Conservation (phyloP, 306 rosid species). For the Pyrus pyrifolia region DNA sequence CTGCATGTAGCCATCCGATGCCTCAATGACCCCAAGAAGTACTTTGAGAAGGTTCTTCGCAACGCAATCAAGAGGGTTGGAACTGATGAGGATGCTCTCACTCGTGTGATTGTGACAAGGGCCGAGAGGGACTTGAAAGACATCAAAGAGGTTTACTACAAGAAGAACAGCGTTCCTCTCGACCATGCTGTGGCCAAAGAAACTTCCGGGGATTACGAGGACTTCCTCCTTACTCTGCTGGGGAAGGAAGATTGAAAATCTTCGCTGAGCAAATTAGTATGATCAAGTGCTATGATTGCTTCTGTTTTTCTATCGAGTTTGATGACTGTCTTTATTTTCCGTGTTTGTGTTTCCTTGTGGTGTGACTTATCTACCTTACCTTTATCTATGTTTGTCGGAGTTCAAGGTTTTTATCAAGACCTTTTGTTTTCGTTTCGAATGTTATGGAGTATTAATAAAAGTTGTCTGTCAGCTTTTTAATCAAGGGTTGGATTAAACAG, state of each 20-base stretch:
- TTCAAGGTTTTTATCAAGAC: background rate
- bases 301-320: background rate
- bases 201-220: constrained; percentile 60
- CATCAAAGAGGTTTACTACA: constrained; percentile 61
- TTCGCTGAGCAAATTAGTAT: background rate
- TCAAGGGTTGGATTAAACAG: background rate
- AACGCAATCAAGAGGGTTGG: constrained; percentile 49
- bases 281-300: background rate
- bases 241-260: constrained; percentile 39
- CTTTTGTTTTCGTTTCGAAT: background rate
- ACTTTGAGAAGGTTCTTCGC: constrained; percentile 71
- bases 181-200: constrained; percentile 67
- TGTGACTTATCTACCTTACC: background rate
- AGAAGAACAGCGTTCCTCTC: constrained; percentile 67
- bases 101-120: constrained; percentile 65
- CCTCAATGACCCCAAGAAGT: constrained; percentile 52
- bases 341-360: background rate
- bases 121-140: constrained; percentile 72
- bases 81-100: constrained; percentile 69
- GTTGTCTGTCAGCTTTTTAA: background rate
- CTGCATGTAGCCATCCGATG: constrained; percentile 46
- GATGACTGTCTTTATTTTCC: background rate
- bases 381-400: background rate
- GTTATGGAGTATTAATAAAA: background rate
- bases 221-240: constrained; percentile 59